A percentile compares a stretch with the other conserved stretches of the same genome.
Conservation (phyloP, 1,284 basidiomycete species). For the Coniferiporia sulphurascens region DNA sequence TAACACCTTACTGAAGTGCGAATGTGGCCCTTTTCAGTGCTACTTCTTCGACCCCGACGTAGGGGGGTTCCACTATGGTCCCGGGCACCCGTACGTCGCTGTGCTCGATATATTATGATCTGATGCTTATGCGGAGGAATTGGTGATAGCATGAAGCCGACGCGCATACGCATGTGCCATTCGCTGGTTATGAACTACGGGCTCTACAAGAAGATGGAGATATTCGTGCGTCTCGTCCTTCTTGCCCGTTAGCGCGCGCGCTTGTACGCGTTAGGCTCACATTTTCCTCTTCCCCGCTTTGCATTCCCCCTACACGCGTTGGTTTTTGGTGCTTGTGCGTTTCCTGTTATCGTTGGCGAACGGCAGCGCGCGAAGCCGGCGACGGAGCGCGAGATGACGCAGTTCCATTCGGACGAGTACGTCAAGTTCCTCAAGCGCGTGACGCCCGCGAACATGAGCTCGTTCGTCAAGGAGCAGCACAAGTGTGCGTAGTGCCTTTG, state of each 20-base stretch:
- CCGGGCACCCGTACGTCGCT: slow-evolving; percentile 72
- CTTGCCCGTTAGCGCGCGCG: not conserved
- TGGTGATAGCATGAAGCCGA: slow-evolving; percentile 82
- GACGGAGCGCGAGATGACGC: slow-evolving; percentile 96
- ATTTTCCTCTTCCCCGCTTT: too few species aligned
- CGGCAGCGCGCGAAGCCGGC: slow-evolving; percentile 94
- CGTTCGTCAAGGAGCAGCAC: slow-evolving; percentile 91
- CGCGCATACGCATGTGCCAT: slow-evolving; percentile 98
- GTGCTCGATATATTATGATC: not conserved
- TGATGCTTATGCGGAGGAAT: not conserved
- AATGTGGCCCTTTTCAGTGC: slow-evolving; percentile 50
- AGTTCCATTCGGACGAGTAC: slow-evolving; percentile 93
- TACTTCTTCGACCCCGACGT: slow-evolving; percentile 99
- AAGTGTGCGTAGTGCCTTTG: slow-evolving; percentile 63
- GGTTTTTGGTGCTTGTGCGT: too few species aligned
- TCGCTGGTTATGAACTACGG: slow-evolving; percentile 99
- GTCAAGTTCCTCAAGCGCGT: slow-evolving; percentile 86
- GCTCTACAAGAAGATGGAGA: slow-evolving; percentile 95
- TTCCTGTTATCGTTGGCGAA: not conserved
- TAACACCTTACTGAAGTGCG: slow-evolving; percentile 1
- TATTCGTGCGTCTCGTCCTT: slow-evolving; percentile 66
- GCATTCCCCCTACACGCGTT: not conserved
- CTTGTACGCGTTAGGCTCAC: not conserved
- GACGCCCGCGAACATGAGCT: slow-evolving; percentile 81
- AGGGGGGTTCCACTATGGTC: slow-evolving; percentile 97